Base-by-base conservation (phyloP, 2,329 filamentous ascomycete species). In the Fusarium armeniacum region DNA sequence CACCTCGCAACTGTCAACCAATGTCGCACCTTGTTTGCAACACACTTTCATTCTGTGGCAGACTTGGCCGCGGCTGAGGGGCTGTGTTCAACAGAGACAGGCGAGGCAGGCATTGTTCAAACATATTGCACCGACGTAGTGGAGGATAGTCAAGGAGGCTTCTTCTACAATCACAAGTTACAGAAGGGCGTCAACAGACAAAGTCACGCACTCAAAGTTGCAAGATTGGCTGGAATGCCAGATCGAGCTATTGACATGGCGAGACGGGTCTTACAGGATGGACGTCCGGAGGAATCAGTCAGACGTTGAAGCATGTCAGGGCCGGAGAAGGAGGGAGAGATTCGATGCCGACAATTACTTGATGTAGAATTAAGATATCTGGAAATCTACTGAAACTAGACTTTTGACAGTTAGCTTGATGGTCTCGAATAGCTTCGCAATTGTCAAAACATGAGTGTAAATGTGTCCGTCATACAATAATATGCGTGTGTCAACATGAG, bases 161-260 rank as follows among this genome's bases (percentile, higher is more conserved):
- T 98, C 78, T 89, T 91, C 43, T 99, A 97, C 81, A 86, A 97
- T 58, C 94, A 99, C 81, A 91, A 87, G 71, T 80, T 99, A 79
- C 87, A 88, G 57, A 89, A 86, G 77, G 96, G 96, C 0, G 88
- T 97, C 60, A 99, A 98, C 79, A 87, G 90, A 53, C 85, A 91
- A 70, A 97, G 93, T 66, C 96, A 99, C 81, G 96, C 97, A 20
- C 83, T 99, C 63, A 98, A 98, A 77, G 96, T 99, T n/a, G 96
- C 96, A 3, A 86, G 87, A 67, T 82, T 98, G 71, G 97, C 96
- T 8, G 94, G 93, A 2, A 75, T 98, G 73, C 94, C 94, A 1
- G 88, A 90, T 63, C 83, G 85, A 45, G 93, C 91, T 5, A 88
- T 98, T 57, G 81, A 83, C 24, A 83, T 93, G 67, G 94, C 95